These are phyloP conservation scores for Cutaneotrichosporon cutaneum DNA, from an alignment of 1,284 basidiomycete species.

Conservation along the genomic window DNA sequence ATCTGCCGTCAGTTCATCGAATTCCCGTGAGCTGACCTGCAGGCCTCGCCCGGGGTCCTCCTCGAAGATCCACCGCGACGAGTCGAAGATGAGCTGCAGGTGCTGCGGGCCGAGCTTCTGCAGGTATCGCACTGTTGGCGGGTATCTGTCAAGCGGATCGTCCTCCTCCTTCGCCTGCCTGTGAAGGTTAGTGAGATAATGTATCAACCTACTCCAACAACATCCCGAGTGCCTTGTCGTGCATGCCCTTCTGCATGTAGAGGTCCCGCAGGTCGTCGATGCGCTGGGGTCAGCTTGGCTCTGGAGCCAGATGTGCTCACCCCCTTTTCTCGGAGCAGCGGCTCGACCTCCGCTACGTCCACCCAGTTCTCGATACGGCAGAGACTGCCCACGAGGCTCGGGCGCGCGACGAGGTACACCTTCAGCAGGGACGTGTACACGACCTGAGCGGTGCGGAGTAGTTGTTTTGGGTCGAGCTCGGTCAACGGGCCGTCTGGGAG, in stretches of 20 bases:
- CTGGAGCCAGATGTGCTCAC: slow-evolving; percentile 55
- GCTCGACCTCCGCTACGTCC: slow-evolving; percentile 92
- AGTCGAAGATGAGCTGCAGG: slow-evolving; percentile 72
- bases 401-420: slow-evolving; percentile 80
- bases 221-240: slow-evolving; percentile 78
- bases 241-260: slow-evolving; percentile 94
- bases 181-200: background rate
- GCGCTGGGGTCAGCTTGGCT: slow-evolving; percentile 61
- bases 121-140: slow-evolving; percentile 83
- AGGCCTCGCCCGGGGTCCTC: slow-evolving; percentile 70
- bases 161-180: slow-evolving; percentile 77
- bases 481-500: slow-evolving; percentile 72
- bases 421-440: slow-evolving; percentile 96
- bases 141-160: slow-evolving; percentile 74
- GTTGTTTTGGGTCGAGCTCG: slow-evolving; percentile 70
- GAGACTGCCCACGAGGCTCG: slow-evolving; percentile 77
- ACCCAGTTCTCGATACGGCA: slow-evolving; percentile 96
- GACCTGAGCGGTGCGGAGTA: slow-evolving; percentile 83
- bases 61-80: slow-evolving; percentile 80
- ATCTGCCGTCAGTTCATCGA: slow-evolving; percentile 60
- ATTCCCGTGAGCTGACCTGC: slow-evolving; percentile 57
- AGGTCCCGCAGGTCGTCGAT: slow-evolving; percentile 85
- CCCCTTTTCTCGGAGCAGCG: slow-evolving; percentile 74
- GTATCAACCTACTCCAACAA: slow-evolving; percentile 66
- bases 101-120: slow-evolving; percentile 83